Base-by-base conservation (phyloP, 2,329 filamentous ascomycete species). In the Trichophaea hybrida region DNA sequence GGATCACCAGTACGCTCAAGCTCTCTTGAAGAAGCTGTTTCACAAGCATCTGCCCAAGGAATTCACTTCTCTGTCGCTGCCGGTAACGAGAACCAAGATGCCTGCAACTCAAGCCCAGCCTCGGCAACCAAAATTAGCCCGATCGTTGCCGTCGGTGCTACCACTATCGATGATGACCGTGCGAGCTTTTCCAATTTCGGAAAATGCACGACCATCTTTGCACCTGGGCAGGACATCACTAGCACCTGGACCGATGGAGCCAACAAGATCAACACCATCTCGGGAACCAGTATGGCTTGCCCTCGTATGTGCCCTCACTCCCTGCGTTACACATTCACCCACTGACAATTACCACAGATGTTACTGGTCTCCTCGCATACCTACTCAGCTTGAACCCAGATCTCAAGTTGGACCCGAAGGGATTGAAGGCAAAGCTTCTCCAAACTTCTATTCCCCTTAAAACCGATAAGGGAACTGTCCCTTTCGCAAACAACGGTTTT, bases 141-240 rank as follows among this genome's bases (percentile, higher is more conserved):
- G 43, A 73, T 71, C 59, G 66, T 73, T 61, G 74, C 72, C 31
- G 71, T 75, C 55, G 74, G 71, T 38, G 72, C 74, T 13, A 72
- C 70, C 54, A 67, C 70, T 59, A 65, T 66, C 54, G 58, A 58
- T 32, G 73, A 75, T 50, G 50, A 58, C 12, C 69, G 72, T 32
- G 70, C 74, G 31, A 66, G 43, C 8, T 76, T 73, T 68, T 74
- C 72, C 44, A 76, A 76, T 69, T 74, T 73, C 51, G 77, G 77
- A 33, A 62, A 68, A 3, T 77, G 77, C 66, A 75, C 80, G 51
- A 79, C 81, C 67, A 71, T 82, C 66, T 81, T 77, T 67, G 80
- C 77, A 15, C 79, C 80, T 0, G 80, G 80, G 38, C 73, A 77
- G 65, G 67, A 75, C 62, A 74, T 82, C 58, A 71, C 78, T 13